A percentile compares a stretch with the other conserved stretches of the same genome.
phyloP scores from a whole-genome alignment of 495 filamentous ascomycete species.

The Neurospora tetraspora region DNA sequence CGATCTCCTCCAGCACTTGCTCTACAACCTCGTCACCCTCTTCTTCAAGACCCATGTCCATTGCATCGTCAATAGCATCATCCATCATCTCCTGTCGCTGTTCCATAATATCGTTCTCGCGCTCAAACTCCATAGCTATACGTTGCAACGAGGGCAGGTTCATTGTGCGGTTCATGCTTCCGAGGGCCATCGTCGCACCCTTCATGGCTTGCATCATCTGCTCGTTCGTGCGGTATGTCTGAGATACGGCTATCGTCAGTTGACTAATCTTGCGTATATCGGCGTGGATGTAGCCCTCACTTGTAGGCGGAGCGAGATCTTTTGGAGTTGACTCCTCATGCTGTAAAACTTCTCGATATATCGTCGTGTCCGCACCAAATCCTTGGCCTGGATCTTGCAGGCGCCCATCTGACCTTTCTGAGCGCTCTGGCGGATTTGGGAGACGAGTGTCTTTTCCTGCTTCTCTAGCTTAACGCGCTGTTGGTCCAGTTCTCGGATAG shows the following conservation, averaged over 20 bases:
- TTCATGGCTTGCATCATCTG: constrained; percentile 99
- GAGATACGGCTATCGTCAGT: constrained; percentile 5
- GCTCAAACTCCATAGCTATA: constrained; percentile 98
- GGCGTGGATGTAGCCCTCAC: constrained; percentile 31
- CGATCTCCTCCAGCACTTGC: constrained; percentile 93
- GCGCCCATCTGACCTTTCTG: constrained; percentile 96
- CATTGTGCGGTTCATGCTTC: constrained; percentile 96
- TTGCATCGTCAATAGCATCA: constrained; percentile 97
- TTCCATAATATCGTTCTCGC: constrained; percentile 98
- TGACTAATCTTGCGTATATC: not conserved
- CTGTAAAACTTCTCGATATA: constrained; percentile 98
- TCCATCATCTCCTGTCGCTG: constrained; percentile 99
- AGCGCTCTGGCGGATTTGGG: constrained; percentile 94
- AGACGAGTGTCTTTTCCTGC: constrained; percentile 92
- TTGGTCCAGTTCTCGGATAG: constrained; percentile 88
- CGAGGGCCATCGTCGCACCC: constrained; percentile 82
- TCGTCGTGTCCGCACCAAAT: constrained; percentile 82
- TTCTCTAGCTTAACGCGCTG: constrained; percentile 92
- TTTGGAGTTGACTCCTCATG: constrained; percentile 94
- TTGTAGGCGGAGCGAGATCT: constrained; percentile 90
- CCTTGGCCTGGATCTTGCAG: constrained; percentile 95
- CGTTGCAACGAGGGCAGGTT: constrained; percentile 90
- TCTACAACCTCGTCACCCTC: constrained; percentile 94
- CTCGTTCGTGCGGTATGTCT: constrained; percentile 96
- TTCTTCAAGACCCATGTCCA: constrained; percentile 81